Base-by-base conservation (phyloP, 1,284 basidiomycete genomes). In the Microbotryomycetes sp. region DNA sequence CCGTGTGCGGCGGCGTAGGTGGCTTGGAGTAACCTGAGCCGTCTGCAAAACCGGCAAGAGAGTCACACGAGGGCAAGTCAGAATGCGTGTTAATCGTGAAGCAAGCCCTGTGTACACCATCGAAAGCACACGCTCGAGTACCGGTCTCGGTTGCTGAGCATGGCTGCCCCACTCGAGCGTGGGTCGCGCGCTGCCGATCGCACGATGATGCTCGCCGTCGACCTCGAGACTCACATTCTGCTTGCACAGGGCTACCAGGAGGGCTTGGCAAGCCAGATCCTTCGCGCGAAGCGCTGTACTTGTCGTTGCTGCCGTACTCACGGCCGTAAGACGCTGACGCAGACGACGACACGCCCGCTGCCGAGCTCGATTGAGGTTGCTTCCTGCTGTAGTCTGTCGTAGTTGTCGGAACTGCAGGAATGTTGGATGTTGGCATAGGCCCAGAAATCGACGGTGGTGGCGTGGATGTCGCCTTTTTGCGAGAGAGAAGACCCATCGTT, bases 401-500 rank as follows among this genome's bases (percentile, higher is more conserved):
- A 19, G 19, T 19, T 42, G n/a, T 50, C 16, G 62, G 23, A 4
- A 60, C 52, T 31, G 59, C 25, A 2, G 62, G 54, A 12, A 54
- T 9, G 3, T 54, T 31, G 12, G 36, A 7, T 4, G 28, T 42
- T 29, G 62, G 49, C 30, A 68, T 51, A 6, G 64, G 64, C 4
- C 50, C 62, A 15, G 64, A 65, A 61, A 68, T 68, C 36, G 64
- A 22, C 2, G 66, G 66, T 25, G 65, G 60, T 2, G 59, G 49
- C 28, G 36, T 23, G 0, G 56, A n/a, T 6, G 36, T 52, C 19
- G 58, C 49, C 64, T 68, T 68, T 56, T 68, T 68, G 54, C 64
- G 64, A 14, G 61, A 63, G 42, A 68, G 60, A 29, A 68, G 57
- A 6, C 66, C 66, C 66, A 68, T 68, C 19, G 30, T 22, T 49